These are phyloP conservation scores for Pyrenochaeta sp. DNA, from an alignment of 2,329 filamentous ascomycete species.

Conservation along the genomic window DNA sequence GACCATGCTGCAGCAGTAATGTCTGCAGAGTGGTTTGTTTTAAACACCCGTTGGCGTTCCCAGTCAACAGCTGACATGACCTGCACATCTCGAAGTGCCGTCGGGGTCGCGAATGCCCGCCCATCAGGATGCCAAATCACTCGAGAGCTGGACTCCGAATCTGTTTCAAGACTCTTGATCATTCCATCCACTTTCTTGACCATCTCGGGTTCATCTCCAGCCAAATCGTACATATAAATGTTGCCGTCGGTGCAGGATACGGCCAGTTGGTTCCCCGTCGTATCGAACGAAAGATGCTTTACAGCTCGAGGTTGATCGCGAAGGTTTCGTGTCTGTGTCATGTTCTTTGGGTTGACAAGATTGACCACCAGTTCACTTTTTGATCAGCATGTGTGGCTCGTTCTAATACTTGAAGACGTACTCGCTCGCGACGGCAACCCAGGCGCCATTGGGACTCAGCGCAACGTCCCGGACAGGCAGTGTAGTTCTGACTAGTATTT, in stretches of 20 bases:
- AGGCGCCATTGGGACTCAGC: slow-evolving; percentile 79
- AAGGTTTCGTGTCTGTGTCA: slow-evolving; percentile 76
- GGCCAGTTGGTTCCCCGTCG: slow-evolving; percentile 75
- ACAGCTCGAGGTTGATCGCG: slow-evolving; percentile 84
- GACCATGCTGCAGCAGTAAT: slow-evolving; percentile 93
- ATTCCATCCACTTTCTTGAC: slow-evolving; percentile 85
- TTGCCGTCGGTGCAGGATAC: slow-evolving; percentile 89
- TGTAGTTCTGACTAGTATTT: slow-evolving; percentile 82
- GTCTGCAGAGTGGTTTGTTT: slow-evolving; percentile 79
- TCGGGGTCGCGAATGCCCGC: slow-evolving; percentile 85
- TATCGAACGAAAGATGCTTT: slow-evolving; percentile 92
- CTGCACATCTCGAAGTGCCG: slow-evolving; percentile 78
- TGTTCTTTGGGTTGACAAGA: slow-evolving; percentile 82
- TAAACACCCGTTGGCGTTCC: slow-evolving; percentile 83
- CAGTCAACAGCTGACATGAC: slow-evolving; percentile 89
- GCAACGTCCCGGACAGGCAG: slow-evolving; percentile 86
- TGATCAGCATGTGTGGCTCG: slow-evolving; percentile 33
- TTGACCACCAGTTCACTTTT: slow-evolving; percentile 83
- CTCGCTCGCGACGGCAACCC: slow-evolving; percentile 97
- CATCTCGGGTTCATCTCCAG: slow-evolving; percentile 78
- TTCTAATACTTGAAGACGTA: too few relatives aligned
- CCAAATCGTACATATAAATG: slow-evolving; percentile 88
- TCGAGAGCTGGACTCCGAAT: slow-evolving; percentile 76
- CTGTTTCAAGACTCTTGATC: slow-evolving; percentile 78
- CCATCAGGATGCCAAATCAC: slow-evolving; percentile 95